Evolutionary conservation across 768 basidiomycete species (phyloP), one percentile per base, ranked within the genome.

Genomic region (Tephrocybe sp.): DNA sequence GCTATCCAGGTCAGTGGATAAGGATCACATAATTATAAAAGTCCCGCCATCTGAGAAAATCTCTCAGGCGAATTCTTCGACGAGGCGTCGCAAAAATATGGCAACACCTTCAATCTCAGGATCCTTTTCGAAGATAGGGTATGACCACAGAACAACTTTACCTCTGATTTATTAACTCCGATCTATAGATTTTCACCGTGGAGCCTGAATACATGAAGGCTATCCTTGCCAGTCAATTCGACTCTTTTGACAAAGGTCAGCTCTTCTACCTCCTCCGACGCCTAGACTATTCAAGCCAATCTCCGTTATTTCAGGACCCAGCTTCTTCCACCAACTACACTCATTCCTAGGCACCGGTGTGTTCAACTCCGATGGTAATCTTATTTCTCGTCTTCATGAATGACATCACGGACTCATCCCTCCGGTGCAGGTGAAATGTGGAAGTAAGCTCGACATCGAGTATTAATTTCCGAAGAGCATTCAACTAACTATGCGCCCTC

Each of bases 301-400:
- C 11, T 37, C 0, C 29, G 23, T 3, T 22, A 27, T 24, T 15
- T n/a, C 41, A 59, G 68, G 69, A 13, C 61, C 66, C 7, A 44
- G 56, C 3, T 56, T 64, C 23, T 59, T 52, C 27, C 47, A 39
- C 3, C 63, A 66, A 48, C 47, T 76, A 25, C 34, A 58, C 11
- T 65, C 71, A 4, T 56, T 80, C 3, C 66, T 84, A 3, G 83
- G 83, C 0, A 69, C 69, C 2, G 83, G 83, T 0, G 75, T 84
- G 0, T 86, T 84, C 63, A 80, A 79, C 55, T 73, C 74, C 2
- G 79, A 84, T 62, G 82, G 80, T 77, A 54, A 12, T 66, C 56
- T 41, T 27, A 37, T 12, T 18, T 29, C 23, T 41, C 43, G 24
- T 39, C 18, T 22, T 16, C 12, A n/a, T n/a, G n/a, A 39, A 15